These are phyloP conservation scores for Neurospora sp. DNA, from an alignment of 495 filamentous ascomycete genomes.

Conservation along the genomic window DNA sequence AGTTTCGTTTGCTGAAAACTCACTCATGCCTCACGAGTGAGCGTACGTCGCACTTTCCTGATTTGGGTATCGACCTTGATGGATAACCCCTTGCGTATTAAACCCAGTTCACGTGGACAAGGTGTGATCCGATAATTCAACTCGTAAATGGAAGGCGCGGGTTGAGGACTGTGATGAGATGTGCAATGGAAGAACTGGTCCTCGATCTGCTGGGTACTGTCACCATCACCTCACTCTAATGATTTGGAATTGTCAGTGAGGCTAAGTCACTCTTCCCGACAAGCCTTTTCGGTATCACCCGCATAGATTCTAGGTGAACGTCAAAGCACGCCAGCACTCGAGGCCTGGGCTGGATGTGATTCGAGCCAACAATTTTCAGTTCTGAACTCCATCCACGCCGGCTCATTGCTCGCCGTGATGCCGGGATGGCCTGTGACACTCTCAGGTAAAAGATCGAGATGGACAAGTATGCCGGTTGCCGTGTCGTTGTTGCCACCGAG, in stretches of 20 bases:
- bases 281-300: background rate
- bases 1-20: background rate
- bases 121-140: background rate
- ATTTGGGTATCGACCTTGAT: background rate
- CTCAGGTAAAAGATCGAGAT: background rate
- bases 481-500: background rate
- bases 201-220: background rate
- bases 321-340: background rate
- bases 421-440: background rate
- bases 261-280: background rate
- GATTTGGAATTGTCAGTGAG: background rate
- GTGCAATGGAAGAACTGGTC: background rate
- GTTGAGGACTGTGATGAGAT: background rate
- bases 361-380: background rate
- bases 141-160: background rate
- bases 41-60: background rate
- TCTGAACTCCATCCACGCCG: background rate
- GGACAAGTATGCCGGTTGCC: background rate
- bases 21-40: background rate
- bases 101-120: background rate
- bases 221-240: background rate
- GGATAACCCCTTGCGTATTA: background rate
- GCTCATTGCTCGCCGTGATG: background rate
- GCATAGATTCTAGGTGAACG: background rate
- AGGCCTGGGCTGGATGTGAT: background rate